A percentile compares a stretch with the other conserved stretches of the same genome.
Conservation (phyloP, 2,329 filamentous ascomycete genomes). For the Volutella citrinella region DNA sequence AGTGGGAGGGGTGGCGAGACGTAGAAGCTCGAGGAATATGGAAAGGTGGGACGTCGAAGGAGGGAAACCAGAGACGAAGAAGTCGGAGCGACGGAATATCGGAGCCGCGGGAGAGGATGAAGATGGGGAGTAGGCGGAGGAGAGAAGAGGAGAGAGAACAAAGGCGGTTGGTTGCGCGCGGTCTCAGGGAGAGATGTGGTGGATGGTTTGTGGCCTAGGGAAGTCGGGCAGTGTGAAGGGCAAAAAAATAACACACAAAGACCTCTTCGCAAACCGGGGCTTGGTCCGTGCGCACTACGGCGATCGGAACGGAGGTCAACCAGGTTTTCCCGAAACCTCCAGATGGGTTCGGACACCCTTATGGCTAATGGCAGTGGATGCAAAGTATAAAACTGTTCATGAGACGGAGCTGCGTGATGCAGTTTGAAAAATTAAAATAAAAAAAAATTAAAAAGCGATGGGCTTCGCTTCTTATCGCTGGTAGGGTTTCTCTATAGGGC, state of each 20-base stretch:
- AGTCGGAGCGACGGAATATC: constrained; percentile 12
- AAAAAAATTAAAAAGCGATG: no score
- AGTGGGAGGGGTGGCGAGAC: constrained; percentile 20
- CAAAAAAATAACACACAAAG: constrained; percentile 11
- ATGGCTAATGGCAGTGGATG: no score
- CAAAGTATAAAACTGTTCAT: no score
- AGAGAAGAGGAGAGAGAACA: constrained; percentile 6
- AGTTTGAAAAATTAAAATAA: no score
- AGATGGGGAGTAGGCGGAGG: constrained; percentile 9
- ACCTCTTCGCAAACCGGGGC: constrained; percentile 3
- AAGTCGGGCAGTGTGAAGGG: constrained; percentile 4
- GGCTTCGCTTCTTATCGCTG: no score
- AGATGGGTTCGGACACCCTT: no score
- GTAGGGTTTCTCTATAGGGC: no score
- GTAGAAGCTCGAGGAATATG: constrained; percentile 12
- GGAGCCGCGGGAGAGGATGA: constrained; percentile 12
- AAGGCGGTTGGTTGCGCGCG: constrained; percentile 19
- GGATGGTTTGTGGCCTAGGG: constrained; percentile 10
- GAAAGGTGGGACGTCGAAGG: constrained; percentile 12
- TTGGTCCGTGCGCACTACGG: constrained; percentile 10
- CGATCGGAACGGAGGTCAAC: background rate
- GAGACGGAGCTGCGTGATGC: no score
- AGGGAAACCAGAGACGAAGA: constrained; percentile 12
- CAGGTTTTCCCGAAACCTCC: background rate
- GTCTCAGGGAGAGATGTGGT: constrained; percentile 8